Evolutionary conservation across 768 basidiomycete genomes (phyloP).

Genomic region (Tricholoma furcatifolium): DNA sequence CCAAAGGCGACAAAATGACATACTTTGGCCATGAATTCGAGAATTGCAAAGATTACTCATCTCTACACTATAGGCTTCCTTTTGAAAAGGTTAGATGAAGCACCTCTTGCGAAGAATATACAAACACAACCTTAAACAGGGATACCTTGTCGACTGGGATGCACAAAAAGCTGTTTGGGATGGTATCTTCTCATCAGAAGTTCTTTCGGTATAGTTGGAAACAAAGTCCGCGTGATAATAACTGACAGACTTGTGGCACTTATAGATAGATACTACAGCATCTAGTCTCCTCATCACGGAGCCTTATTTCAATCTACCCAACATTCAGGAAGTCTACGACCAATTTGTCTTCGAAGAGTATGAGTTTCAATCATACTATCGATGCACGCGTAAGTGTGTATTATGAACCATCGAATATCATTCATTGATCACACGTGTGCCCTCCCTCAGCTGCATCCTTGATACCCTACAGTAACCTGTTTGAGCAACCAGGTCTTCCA

Average conservation of each 20-base stretch:
- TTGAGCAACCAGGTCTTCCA: conserved; percentile 45
- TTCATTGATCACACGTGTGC: conserved; percentile 10
- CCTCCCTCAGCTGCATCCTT: conserved; percentile 68
- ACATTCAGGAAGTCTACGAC: conserved; percentile 90
- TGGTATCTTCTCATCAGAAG: conserved; percentile 73
- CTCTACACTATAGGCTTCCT: conserved; percentile 79
- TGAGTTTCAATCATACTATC: conserved; percentile 81
- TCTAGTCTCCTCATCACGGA: conserved; percentile 87
- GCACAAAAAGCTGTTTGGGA: conserved; percentile 96
- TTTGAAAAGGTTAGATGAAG: conserved; percentile 73
- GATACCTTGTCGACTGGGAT: conserved; percentile 93
- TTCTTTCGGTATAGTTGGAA: conserved; percentile 51
- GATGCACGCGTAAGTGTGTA: conserved; percentile 70
- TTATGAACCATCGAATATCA: conserved; percentile 1
- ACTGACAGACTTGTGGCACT: conserved; percentile 11
- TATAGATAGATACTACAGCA: conserved; percentile 69
- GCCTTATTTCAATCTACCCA: conserved; percentile 91
- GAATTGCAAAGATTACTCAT: conserved; percentile 74
- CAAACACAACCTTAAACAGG: conserved; percentile 48
- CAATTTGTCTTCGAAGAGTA: conserved; percentile 97
- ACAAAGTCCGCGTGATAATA: not conserved
- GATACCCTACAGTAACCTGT: conserved; percentile 74
- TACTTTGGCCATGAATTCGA: conserved; percentile 88
- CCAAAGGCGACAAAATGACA: conserved; percentile 77
- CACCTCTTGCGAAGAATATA: conserved; percentile 11